phyloP scores from a whole-genome alignment of 2,329 filamentous ascomycete genomes.

The Fusarium concolor region DNA sequence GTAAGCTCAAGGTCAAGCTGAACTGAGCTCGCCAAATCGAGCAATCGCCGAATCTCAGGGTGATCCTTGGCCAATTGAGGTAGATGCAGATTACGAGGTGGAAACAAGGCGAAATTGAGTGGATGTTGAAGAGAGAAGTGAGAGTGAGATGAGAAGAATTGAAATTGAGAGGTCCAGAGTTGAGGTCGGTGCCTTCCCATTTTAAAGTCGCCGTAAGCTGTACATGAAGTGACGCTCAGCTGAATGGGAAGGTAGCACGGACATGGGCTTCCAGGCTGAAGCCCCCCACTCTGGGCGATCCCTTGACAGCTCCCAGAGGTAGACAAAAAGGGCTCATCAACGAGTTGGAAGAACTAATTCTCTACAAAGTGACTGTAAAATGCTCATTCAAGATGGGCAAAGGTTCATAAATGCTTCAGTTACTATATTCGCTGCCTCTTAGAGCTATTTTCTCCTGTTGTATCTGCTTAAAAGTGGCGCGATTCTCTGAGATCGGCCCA shows the following conservation, averaged over 20 bases:
- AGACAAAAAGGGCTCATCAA: constrained; percentile 7
- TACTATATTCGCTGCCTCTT: too few species aligned
- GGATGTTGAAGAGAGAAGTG: background rate
- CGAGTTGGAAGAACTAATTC: too few species aligned
- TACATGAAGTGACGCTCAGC: constrained; percentile 25
- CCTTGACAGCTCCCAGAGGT: background rate
- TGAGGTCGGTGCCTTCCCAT: constrained; percentile 26
- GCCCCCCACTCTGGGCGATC: constrained; percentile 26
- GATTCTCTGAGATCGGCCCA: too few species aligned
- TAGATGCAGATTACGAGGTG: background rate
- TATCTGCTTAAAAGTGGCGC: too few species aligned
- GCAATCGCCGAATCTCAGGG: constrained; percentile 42
- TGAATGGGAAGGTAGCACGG: constrained; percentile 28
- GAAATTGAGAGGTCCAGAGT: constrained; percentile 8
- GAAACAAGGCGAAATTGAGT: constrained; percentile 9
- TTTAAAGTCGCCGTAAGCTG: constrained; percentile 26
- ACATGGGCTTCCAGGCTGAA: constrained; percentile 31
- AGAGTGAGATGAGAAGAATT: background rate
- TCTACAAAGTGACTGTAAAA: too few species aligned
- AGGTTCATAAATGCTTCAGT: too few species aligned
- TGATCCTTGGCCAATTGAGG: constrained; percentile 31
- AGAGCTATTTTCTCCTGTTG: too few species aligned
- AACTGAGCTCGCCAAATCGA: constrained; percentile 32
- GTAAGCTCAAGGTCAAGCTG: background rate
- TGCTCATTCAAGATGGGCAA: too few species aligned